A percentile compares a stretch with the other conserved stretches of the same genome.
phyloP scores from a whole-genome alignment of 2,329 filamentous ascomycete species.

The Akanthomyces uredinophilus region DNA sequence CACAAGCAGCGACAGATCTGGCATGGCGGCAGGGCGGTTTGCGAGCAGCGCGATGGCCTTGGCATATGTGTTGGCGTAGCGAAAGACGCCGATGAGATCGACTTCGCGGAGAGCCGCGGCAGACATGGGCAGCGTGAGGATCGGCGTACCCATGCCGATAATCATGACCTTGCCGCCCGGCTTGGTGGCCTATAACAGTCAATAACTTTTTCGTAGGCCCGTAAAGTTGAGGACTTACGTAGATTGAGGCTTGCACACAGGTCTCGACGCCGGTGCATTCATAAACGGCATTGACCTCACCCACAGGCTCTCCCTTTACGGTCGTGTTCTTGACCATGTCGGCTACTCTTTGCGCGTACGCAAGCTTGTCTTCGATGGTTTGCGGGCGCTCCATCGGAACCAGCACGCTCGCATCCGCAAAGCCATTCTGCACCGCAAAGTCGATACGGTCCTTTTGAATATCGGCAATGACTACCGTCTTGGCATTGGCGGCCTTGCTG shows the following conservation, averaged over 20 bases:
- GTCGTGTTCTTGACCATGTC: constrained; percentile 34
- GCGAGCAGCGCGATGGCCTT: constrained; percentile 47
- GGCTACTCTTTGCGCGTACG: constrained; percentile 46
- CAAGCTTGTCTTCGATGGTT: constrained; percentile 48
- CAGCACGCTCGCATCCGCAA: constrained; percentile 48
- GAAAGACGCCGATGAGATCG: constrained; percentile 65
- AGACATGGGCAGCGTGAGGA: constrained; percentile 64
- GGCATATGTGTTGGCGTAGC: constrained; percentile 71
- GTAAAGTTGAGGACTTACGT: constrained; percentile 36
- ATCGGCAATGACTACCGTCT: constrained; percentile 48
- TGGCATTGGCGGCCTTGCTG: constrained; percentile 40
- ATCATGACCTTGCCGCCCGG: constrained; percentile 66
- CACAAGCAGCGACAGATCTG: constrained; percentile 61
- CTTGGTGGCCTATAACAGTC: constrained; percentile 42
- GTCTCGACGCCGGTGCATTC: constrained; percentile 77
- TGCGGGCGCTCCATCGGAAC: constrained; percentile 45
- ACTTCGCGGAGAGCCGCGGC: constrained; percentile 65
- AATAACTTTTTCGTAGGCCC: background rate
- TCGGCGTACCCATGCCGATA: constrained; percentile 67
- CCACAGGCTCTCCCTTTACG: constrained; percentile 43
- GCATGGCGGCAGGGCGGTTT: constrained; percentile 46
- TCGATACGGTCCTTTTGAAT: constrained; percentile 51
- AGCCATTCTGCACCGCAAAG: constrained; percentile 52
- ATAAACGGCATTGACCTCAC: constrained; percentile 63
- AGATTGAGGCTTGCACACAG: constrained; percentile 71